Conservation (phyloP, 2,329 filamentous ascomycete species). For the Periconia macrospinosa region DNA sequence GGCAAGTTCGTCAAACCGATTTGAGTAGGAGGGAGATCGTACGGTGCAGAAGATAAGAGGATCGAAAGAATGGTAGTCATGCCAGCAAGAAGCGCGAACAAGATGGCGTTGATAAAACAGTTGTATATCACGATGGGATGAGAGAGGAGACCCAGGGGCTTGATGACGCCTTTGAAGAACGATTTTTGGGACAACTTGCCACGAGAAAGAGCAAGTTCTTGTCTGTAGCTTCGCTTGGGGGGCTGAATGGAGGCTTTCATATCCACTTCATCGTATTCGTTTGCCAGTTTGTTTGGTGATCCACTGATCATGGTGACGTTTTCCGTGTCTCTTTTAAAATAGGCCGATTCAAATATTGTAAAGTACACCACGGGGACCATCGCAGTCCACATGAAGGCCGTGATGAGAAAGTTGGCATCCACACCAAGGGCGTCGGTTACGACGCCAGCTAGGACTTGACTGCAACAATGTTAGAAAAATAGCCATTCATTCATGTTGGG, state of each 20-base stretch:
- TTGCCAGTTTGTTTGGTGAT: conserved; percentile 5
- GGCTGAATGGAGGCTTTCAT: conserved; percentile 5
- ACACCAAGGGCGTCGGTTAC: conserved; percentile 14
- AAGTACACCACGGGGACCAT: conserved; percentile 13
- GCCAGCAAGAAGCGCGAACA: conserved; percentile 13
- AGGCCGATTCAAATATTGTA: conserved; percentile 13
- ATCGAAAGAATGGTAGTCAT: conserved; percentile 16
- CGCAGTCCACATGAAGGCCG: conserved; percentile 8
- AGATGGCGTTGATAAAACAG: conserved; percentile 12
- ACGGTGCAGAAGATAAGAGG: conserved; percentile 12
- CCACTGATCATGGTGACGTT: conserved; percentile 4
- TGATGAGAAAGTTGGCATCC: conserved; percentile 11
- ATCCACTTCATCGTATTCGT: conserved; percentile 11
- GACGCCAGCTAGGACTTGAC: conserved; percentile 10
- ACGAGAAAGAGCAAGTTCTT: conserved; percentile 8
- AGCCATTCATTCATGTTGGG: not conserved
- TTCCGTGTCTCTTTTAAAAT: conserved; percentile 9
- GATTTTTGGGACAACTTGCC: conserved; percentile 11
- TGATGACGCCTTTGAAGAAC: conserved; percentile 14
- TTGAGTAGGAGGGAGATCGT: conserved; percentile 11
- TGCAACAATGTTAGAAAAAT: conserved; percentile 1
- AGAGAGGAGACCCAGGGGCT: conserved; percentile 11
- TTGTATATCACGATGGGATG: conserved; percentile 15
- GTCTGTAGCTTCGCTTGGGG: conserved; percentile 3
- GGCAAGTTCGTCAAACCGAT: conserved; percentile 17